phyloP scores from a whole-genome alignment of 2,329 filamentous ascomycete species.

The Pseudogymnoascus sp. region DNA sequence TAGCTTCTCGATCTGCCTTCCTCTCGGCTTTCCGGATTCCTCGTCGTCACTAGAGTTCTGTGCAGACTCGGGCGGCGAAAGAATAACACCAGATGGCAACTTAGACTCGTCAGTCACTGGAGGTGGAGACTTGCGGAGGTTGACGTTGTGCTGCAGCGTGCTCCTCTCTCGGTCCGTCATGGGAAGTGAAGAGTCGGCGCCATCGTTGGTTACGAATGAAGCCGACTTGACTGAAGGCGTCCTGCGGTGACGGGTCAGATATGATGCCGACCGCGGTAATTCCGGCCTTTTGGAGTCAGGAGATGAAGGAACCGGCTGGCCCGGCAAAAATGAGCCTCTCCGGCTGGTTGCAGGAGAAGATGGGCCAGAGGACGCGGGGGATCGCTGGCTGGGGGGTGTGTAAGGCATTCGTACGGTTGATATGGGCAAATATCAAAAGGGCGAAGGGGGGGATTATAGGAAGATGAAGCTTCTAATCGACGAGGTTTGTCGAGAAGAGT shows the following conservation, averaged over 20 bases:
- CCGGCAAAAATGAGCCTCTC: slow-evolving; percentile 41
- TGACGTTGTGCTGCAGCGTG: slow-evolving; percentile 39
- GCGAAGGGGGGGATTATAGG: slow-evolving; percentile 14
- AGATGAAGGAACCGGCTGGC: slow-evolving; percentile 37
- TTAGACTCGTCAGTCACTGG: slow-evolving; percentile 62
- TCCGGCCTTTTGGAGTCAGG: slow-evolving; percentile 36
- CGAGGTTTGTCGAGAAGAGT: slow-evolving; percentile 17
- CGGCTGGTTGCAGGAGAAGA: slow-evolving; percentile 51
- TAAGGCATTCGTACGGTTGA: slow-evolving; percentile 65
- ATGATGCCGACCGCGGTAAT: slow-evolving; percentile 58
- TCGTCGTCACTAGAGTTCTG: slow-evolving; percentile 81
- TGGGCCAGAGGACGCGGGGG: slow-evolving; percentile 51
- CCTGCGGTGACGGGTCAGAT: slow-evolving; percentile 56
- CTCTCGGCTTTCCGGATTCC: slow-evolving; percentile 37
- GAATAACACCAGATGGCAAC: slow-evolving; percentile 77
- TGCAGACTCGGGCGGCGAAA: slow-evolving; percentile 83
- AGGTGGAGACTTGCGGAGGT: slow-evolving; percentile 75
- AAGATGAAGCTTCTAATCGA: slow-evolving; percentile 18
- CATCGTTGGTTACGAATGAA: slow-evolving; percentile 22
- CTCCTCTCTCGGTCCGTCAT: slow-evolving; percentile 24
- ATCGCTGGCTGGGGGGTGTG: slow-evolving; percentile 67
- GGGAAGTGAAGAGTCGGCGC: slow-evolving; percentile 20
- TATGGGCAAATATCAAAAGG: slow-evolving; percentile 9
- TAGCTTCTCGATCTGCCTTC: slow-evolving; percentile 25
- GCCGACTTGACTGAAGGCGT: slow-evolving; percentile 40